These are phyloP conservation scores for Sporothrix sp. DNA, from an alignment of 2,329 filamentous ascomycete species.

Conservation along the genomic window DNA sequence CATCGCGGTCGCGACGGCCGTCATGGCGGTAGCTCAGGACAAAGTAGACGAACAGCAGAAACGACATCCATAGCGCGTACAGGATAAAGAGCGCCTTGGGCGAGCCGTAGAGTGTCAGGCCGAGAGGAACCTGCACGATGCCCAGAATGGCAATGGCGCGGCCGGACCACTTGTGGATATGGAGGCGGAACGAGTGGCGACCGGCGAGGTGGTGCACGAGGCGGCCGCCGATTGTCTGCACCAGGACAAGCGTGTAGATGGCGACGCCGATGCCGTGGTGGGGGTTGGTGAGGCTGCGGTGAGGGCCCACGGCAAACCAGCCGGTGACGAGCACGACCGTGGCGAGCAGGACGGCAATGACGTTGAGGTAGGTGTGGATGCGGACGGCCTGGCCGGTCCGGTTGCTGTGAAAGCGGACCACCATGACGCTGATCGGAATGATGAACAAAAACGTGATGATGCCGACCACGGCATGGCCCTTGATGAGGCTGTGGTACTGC, in stretches of 20 bases:
- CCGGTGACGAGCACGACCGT: conserved; percentile 66
- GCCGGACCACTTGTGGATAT: conserved; percentile 84
- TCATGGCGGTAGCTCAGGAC: conserved; percentile 62
- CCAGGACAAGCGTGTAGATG: conserved; percentile 61
- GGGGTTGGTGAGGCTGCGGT: conserved; percentile 64
- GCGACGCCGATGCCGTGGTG: conserved; percentile 78
- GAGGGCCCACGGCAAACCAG: conserved; percentile 67
- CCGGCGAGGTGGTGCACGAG: conserved; percentile 46
- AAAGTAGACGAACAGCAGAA: conserved; percentile 68
- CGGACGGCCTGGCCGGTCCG: conserved; percentile 52
- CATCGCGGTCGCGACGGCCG: conserved; percentile 37
- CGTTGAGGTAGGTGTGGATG: conserved; percentile 65
- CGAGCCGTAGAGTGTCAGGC: conserved; percentile 85
- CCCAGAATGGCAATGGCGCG: conserved; percentile 69
- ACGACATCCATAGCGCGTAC: conserved; percentile 67
- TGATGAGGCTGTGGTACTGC: conserved; percentile 62
- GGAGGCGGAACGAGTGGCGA: conserved; percentile 40
- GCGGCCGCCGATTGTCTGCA: conserved; percentile 61
- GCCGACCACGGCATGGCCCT: conserved; percentile 62
- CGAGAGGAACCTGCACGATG: conserved; percentile 78
- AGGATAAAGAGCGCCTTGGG: conserved; percentile 77
- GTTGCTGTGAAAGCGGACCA: conserved; percentile 59
- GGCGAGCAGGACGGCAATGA: conserved; percentile 56
- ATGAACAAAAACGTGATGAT: conserved; percentile 65
- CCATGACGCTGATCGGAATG: conserved; percentile 63